Percentiles rank a stretch among this genome's conserved stretches.
Conservation (phyloP, 176 grass and related monocot species). For the Panicum miliaceum region DNA sequence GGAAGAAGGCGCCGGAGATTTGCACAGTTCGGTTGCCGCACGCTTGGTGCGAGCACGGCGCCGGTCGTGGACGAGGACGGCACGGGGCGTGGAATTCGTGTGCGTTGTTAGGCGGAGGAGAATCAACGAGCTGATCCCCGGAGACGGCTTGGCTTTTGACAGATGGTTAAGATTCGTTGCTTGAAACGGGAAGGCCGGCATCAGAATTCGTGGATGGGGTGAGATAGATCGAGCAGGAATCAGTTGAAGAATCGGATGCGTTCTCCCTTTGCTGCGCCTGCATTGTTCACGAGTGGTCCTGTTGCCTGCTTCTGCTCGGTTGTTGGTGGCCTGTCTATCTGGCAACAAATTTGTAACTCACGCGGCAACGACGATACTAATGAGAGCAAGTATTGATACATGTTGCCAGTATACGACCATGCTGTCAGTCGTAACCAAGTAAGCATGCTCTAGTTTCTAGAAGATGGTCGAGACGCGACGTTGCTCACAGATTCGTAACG, state of each 20-base stretch:
- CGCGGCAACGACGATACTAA: not conserved
- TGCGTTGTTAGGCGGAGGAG: constrained; percentile 36
- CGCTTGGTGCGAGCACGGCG: constrained; percentile 15
- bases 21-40: constrained; percentile 49
- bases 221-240: no score
- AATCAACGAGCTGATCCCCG: not conserved
- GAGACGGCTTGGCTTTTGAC: constrained; percentile 2
- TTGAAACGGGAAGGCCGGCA: constrained; percentile 4
- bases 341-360: not conserved
- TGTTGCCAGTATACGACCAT: not conserved
- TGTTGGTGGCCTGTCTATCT: not conserved
- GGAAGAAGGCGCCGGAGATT: constrained; percentile 15
- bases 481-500: not conserved
- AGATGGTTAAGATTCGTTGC: constrained; percentile 44
- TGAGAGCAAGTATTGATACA: not conserved
- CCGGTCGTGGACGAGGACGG: constrained; percentile 17
- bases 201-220: not conserved
- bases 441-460: constrained; percentile 16
- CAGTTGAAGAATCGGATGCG: constrained; percentile 45
- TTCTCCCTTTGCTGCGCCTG: constrained; percentile 33
- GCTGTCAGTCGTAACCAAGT: constrained; percentile 5
- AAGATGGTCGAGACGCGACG: not conserved
- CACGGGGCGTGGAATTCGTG: constrained; percentile 31
- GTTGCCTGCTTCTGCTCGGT: not conserved
- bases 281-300: not conserved